Percentiles rank a stretch among this genome's conserved stretches.
Conservation (phyloP, 352 stramenopile species). For the Elongisporangium prolatum region DNA sequence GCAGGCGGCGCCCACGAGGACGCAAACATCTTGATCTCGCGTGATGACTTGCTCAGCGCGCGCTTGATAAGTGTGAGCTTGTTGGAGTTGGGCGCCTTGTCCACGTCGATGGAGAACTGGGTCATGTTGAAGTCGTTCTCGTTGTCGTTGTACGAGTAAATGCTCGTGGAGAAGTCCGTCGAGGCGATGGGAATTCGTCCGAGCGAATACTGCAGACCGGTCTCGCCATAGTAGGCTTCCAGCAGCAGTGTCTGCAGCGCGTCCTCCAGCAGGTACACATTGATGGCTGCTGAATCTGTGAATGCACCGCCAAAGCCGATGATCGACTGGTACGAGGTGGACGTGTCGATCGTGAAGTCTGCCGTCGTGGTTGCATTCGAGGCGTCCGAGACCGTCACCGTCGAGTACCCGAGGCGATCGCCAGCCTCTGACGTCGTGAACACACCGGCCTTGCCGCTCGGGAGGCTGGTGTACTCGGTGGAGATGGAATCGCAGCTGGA, state of each 20-base stretch:
- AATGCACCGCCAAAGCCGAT: constrained; percentile 88
- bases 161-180: constrained; percentile 80
- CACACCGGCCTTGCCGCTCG: constrained; percentile 30
- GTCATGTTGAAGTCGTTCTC: constrained; percentile 73
- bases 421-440: constrained; percentile 47
- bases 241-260: constrained; percentile 62
- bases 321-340: constrained; percentile 70
- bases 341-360: constrained; percentile 46
- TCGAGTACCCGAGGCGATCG: constrained; percentile 40
- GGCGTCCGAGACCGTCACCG: constrained; percentile 12
- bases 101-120: constrained; percentile 83
- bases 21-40: constrained; percentile 63
- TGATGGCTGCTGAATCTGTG: constrained; percentile 81
- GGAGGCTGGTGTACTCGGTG: constrained; percentile 38
- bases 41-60: constrained; percentile 33
- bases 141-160: constrained; percentile 86
- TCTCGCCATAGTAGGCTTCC: constrained; percentile 77
- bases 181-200: constrained; percentile 82
- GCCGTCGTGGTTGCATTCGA: constrained; percentile 6
- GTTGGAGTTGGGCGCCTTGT: constrained; percentile 45
- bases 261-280: constrained; percentile 57
- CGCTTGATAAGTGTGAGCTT: constrained; percentile 75
- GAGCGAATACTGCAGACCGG: constrained; percentile 79
- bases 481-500: constrained; percentile 46
- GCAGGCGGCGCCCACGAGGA: constrained; percentile 79